Conservation (phyloP, 257 asterid species). For the Capsicum baccatum region DNA sequence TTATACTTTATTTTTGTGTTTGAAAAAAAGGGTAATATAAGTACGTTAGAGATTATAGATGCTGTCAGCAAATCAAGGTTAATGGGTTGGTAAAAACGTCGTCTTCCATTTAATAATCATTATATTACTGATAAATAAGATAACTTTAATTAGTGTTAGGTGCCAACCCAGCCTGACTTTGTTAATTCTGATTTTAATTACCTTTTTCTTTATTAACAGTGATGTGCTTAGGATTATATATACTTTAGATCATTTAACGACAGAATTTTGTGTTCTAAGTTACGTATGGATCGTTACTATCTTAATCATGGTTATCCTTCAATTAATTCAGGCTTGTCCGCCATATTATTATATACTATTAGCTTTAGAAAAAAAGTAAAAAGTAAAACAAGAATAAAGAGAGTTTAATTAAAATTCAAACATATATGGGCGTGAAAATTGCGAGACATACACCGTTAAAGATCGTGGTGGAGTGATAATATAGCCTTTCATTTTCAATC, state of each 20-base stretch:
- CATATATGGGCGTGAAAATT: no score
- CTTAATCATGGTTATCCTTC: neutral
- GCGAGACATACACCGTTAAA: no score
- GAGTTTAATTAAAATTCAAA: no score
- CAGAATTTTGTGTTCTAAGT: constrained; percentile 3
- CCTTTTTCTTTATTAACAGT: constrained; percentile 17
- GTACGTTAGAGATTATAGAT: constrained; percentile 3
- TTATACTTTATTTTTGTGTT: neutral
- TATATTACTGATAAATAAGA: neutral
- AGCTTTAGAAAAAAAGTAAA: neutral
- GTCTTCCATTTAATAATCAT: constrained; percentile 1
- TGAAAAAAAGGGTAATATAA: neutral
- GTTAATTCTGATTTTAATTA: neutral
- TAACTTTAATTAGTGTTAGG: constrained; percentile 28
- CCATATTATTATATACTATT: neutral
- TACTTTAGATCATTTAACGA: neutral
- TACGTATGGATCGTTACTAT: constrained; percentile 1
- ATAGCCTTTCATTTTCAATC: neutral
- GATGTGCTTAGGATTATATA: neutral
- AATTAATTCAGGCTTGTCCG: neutral
- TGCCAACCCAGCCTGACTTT: neutral
- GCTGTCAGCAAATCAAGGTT: constrained; percentile 30
- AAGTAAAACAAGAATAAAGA: no score
- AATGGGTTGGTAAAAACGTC: constrained; percentile 29
- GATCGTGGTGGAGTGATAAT: no score